Evolutionary conservation across 352 stramenopile genomes (phyloP).

Genomic region (Globisporangium middletonii): DNA sequence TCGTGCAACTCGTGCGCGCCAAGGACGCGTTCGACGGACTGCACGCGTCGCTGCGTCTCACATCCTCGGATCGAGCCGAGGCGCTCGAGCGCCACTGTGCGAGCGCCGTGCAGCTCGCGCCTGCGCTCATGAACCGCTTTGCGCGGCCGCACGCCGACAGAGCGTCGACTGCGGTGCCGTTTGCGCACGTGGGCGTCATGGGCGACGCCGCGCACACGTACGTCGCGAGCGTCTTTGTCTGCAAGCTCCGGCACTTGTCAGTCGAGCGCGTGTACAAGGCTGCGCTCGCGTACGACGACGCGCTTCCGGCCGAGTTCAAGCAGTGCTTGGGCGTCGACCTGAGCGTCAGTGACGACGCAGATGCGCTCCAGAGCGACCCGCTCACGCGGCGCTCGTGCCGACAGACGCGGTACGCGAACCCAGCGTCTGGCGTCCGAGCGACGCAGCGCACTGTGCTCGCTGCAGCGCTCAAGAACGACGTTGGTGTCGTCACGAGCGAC

Average conservation of each 20-base stretch:
- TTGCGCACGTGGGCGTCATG: conserved; percentile 52
- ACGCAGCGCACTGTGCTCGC: conserved; percentile 30
- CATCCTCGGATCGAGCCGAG: conserved; percentile 10
- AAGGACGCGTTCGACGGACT: conserved; percentile 48
- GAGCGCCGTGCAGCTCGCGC: conserved; percentile 21
- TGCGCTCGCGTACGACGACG: conserved; percentile 27
- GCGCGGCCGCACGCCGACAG: conserved; percentile 21
- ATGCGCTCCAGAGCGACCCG: background rate
- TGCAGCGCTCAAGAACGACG: conserved; percentile 19
- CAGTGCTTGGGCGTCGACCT: conserved; percentile 23
- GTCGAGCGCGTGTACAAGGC: conserved; percentile 27
- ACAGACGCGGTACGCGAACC: conserved; percentile 32
- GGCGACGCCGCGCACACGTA: conserved; percentile 38
- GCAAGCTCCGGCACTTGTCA: conserved; percentile 30
- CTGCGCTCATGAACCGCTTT: conserved; percentile 35
- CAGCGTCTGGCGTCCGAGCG: conserved; percentile 20
- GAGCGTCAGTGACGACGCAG: conserved; percentile 2
- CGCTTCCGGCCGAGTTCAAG: conserved; percentile 28
- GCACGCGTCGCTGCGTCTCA: conserved; percentile 22
- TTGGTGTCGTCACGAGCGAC: conserved; percentile 34
- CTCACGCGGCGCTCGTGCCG: conserved; percentile 15
- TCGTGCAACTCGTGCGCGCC: conserved; percentile 30
- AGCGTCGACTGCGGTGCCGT: conserved; percentile 24
- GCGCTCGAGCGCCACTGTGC: conserved; percentile 31
- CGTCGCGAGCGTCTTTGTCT: conserved; percentile 45